Evolutionary conservation across 257 asterid species (phyloP), one percentile per base, ranked within the genome.

Genomic region (Marsdenia floribunda): DNA sequence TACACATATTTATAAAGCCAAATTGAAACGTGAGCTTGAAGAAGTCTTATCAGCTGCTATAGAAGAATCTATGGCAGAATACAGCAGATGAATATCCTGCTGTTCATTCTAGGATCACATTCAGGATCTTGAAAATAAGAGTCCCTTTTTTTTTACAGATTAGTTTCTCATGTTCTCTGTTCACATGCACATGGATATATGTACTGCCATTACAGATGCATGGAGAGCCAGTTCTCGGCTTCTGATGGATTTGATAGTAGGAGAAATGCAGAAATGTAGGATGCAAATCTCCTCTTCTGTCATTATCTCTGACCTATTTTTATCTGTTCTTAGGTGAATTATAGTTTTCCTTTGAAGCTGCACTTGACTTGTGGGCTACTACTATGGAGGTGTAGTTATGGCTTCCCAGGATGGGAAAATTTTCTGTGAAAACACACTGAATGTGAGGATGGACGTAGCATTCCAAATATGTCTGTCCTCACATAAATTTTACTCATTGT

Each of bases 331-430:
- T 54, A 52, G 60, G 60, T 54, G 8, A 19, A 54, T 21, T 54
- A 54, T 54, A 22, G 2, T 21, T 54, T 54, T 54, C 18, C 60
- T 22, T 21, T 54, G n/a, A 19, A 19, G 60, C 60, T 54, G 60
- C 11, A 54, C 3, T 54, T 19, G 8, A 54, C 2, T 64, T 64
- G 22, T 64, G 33, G 22, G 16, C 47, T 35, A 64, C 69, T 64
- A 86, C 84, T 77, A 80, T 53, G 90, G 90, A 73, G 90, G 90
- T 24, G 74, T 86, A 22, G 86, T 86, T 55, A 52, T 86, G 83
- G 90, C 90, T 54, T 86, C 88, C 59, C 87, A 68, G 37, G 87
- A 84, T 75, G 90, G 90, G 63, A 86, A 82, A 80, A 84, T 84
- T 35, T 87, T 84, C 22, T 80, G 75, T 29, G 86, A 86, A 79